Evolutionary conservation across 805 yeast genomes (phyloP), one percentile per base, ranked within the genome.

Genomic region (Brettanomyces nanus): DNA sequence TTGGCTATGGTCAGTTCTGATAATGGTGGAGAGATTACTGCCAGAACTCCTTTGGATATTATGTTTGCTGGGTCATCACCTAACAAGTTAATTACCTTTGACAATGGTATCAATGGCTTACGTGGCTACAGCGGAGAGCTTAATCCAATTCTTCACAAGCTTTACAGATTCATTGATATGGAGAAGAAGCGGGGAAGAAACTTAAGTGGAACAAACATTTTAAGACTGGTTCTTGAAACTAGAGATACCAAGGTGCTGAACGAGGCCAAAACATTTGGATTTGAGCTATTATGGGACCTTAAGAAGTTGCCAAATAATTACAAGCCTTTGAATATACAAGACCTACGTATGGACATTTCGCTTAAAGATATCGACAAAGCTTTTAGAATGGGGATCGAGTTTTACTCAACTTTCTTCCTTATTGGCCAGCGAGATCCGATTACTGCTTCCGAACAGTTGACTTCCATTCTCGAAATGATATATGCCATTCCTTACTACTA

Each of bases 141-240:
- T 11, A 23, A 6, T 17, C 13, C 30, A 5, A 6, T 39, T 4
- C 26, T 36, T 5, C 27, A 27, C 9, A 28, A 32, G 21, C 11
- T 39, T 4, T 32, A 31, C 5, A 19, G 28, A 6, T 27, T 32
- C n/a, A 11, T 39, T 4, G 6, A n/a, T 4, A 17, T 23, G 4
- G 19, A 31, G 14, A 36, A 19, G 29, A 48, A 33, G 57, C 4
- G 20, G 4, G 41, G 44, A n/a, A 9, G 20, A 1, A 41, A 41
- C 20, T 22, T 41, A 11, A 29, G 36, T 22, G 44, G 44, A 9
- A 21, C 36, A 3, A 38, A 41, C 18, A 14, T 41, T 9, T 14
- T 41, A 5, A n/a, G 28, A 18, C 33, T 30, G 10, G 11, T 58
- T 34, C 41, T 20, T n/a, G 7, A 9, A 19, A 28, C 36, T 7